Base-by-base conservation (phyloP, 768 basidiomycete genomes). In the Calocybe cyanea region DNA sequence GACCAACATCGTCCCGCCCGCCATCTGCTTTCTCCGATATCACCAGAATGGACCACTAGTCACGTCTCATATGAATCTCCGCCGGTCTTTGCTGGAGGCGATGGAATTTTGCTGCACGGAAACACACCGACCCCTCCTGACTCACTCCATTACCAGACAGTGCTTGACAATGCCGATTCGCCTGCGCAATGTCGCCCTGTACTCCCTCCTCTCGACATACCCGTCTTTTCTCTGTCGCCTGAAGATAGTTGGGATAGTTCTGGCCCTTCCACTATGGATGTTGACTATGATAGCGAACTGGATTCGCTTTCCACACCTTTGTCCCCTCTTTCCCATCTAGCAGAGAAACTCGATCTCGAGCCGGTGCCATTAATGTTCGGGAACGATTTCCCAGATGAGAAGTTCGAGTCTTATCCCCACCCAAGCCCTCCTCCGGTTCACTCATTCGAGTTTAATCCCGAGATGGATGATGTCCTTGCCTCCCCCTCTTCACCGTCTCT, bases 301-400 rank as follows among this genome's bases (percentile, higher is more conserved):
- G 45, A 48, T 23, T 56, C 35, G 54, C 57, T 34, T 52, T 62
- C 41, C 20, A 54, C 48, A 49, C 61, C 61, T 2, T 58, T 55
- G 49, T 55, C 54, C 1, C 46, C 51, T 6, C 45, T 50, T 18
- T 50, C 49, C 7, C 53, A 55, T 1, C 43, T 58, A n/a, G 7
- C 31, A 10, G 30, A 35, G 10, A 44, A 46, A 15, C 42, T 44
- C 13, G 24, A 30, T 19, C 33, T 52, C 28, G 17, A 42, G 9
- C 19, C 42, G 11, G 51, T 44, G 15, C 20, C 40, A 21, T 17
- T 40, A 9, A 38, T 46, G 35, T 56, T 37, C 20, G 46, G 19
- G 10, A 23, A 41, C 11, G 38, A 46, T 10, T 41, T 33, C 21
- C 24, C 11, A 10, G n/a, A 28, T 2, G 36, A 43, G 18, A 39